phyloP scores from a whole-genome alignment of 495 filamentous ascomycete genomes.

The Hyaloscypha bicolor region DNA sequence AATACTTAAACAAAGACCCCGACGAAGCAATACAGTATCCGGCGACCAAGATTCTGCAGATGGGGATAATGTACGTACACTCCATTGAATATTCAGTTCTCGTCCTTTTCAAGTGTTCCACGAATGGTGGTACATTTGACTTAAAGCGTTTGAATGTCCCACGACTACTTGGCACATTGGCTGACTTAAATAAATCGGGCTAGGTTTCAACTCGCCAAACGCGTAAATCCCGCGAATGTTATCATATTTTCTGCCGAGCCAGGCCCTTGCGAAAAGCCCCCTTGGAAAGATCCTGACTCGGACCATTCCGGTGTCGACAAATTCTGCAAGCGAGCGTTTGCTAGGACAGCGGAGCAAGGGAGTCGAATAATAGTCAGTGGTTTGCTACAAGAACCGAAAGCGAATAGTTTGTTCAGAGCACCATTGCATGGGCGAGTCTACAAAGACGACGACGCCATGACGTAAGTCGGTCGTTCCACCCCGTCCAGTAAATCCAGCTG shows the following conservation, averaged over 20 bases:
- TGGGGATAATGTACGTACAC: neutral
- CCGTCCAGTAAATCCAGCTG: no score
- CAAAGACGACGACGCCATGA: neutral
- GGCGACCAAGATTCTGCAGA: neutral
- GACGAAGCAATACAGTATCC: neutral
- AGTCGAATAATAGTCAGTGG: neutral
- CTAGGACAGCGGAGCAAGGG: neutral
- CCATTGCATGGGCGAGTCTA: neutral
- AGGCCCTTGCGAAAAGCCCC: neutral
- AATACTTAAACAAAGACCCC: neutral
- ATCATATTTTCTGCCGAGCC: neutral
- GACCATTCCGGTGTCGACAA: neutral
- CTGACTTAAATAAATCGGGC: neutral
- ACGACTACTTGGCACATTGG: neutral
- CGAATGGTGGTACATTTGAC: no score
- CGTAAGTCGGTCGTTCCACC: no score
- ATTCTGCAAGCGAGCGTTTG: neutral
- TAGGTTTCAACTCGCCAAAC: neutral
- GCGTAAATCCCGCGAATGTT: neutral
- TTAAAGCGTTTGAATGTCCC: no score
- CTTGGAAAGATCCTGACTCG: neutral
- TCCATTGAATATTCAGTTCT: neutral
- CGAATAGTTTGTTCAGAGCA: no score
- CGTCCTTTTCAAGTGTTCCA: no score
- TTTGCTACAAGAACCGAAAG: neutral